phyloP scores from a whole-genome alignment of 2,329 filamentous ascomycete species.

The Fusarium sp. region DNA sequence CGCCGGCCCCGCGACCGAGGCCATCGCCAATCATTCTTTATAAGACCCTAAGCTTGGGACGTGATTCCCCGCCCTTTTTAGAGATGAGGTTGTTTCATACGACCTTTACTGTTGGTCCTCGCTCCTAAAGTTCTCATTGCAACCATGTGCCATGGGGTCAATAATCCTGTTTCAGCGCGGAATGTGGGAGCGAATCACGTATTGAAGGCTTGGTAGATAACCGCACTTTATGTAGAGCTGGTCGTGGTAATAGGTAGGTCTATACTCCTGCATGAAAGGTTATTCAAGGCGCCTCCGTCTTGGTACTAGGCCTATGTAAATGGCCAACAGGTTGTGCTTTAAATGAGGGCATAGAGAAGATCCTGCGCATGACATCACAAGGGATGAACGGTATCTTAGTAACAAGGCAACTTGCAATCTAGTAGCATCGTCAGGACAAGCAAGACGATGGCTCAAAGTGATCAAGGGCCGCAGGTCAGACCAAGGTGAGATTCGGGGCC shows the following conservation, averaged over 20 bases:
- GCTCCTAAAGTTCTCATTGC: conserved; percentile 73
- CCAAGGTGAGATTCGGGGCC: not conserved
- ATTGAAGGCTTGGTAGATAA: conserved; percentile 81
- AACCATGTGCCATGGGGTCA: conserved; percentile 55
- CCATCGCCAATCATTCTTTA: conserved; percentile 86
- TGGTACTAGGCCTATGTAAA: conserved; percentile 51
- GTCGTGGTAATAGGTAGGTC: not conserved
- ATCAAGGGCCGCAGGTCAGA: not conserved
- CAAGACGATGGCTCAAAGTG: not conserved
- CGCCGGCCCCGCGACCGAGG: conserved; percentile 74
- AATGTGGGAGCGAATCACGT: conserved; percentile 83
- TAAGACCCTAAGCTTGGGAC: conserved; percentile 82
- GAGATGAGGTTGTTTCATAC: conserved; percentile 86
- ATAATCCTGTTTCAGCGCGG: conserved; percentile 88
- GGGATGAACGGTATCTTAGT: conserved; percentile 53
- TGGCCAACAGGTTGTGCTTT: conserved; percentile 58
- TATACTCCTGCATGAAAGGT: not conserved
- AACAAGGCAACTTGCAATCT: conserved; percentile 56
- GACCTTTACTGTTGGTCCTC: conserved; percentile 81
- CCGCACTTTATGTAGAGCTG: not conserved
- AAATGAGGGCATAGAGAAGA: conserved; percentile 57
- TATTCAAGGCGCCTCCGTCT: not conserved
- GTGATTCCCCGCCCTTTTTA: conserved; percentile 74
- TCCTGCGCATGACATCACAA: conserved; percentile 55
- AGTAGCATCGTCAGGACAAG: conserved; percentile 46